These are phyloP conservation scores for Yarrowia sp. DNA, from an alignment of 805 yeast genomes.

Conservation along the genomic window DNA sequence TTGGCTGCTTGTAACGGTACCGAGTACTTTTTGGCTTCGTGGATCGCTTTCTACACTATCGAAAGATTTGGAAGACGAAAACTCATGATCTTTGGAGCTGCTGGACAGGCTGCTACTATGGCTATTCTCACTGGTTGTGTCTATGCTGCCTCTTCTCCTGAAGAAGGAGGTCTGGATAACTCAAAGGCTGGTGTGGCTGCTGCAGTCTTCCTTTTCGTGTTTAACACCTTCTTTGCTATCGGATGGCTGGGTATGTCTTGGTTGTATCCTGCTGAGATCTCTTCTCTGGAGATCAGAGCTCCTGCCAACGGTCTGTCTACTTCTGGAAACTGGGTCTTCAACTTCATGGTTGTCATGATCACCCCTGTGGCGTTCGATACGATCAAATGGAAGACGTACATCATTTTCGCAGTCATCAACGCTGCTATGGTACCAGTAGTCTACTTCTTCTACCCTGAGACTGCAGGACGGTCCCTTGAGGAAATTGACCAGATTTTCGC, in stretches of 20 bases:
- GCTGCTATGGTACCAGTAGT: neutral
- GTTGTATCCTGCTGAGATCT: neutral
- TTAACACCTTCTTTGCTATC: constrained; percentile 6
- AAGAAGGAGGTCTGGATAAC: constrained; percentile 3
- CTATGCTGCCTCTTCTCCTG: neutral
- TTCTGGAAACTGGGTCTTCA: neutral
- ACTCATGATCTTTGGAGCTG: constrained; percentile 14
- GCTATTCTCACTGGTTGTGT: constrained; percentile 5
- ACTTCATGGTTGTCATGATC: constrained; percentile 14
- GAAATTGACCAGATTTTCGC: constrained; percentile 11
- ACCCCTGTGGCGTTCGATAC: constrained; percentile 1
- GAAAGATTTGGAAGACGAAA: neutral
- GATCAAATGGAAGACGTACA: neutral
- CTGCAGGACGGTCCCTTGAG: neutral
- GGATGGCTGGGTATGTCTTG: constrained; percentile 1
- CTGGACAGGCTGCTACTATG: constrained; percentile 3
- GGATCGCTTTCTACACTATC: constrained; percentile 7
- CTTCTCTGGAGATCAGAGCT: neutral
- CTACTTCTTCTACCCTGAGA: constrained; percentile 11
- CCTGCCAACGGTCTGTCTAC: constrained; percentile 1
- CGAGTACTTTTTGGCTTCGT: neutral
- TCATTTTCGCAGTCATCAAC: constrained; percentile 8
- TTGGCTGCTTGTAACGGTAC: constrained; percentile 6
- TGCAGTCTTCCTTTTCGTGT: constrained; percentile 1
- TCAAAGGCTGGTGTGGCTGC: constrained; percentile 36